Evolutionary conservation across 345 rosid genomes (phyloP).

Genomic region (Populus tremula): DNA sequence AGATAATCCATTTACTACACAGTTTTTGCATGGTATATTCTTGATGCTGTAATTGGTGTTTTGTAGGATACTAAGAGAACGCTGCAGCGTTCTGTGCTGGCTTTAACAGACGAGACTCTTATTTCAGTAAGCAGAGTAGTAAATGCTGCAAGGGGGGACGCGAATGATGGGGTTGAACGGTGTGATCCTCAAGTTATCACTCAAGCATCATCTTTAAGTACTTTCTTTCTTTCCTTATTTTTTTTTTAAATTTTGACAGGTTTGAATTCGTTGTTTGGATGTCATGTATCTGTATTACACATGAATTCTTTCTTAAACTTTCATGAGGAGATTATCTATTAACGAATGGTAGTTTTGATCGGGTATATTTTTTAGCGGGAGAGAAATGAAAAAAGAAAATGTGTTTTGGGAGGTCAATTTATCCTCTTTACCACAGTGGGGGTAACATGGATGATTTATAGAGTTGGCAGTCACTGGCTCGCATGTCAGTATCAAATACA

Average conservation of each 20-base stretch:
- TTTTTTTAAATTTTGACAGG: background rate
- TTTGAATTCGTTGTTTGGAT: background rate
- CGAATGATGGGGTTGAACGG: slow-evolving; percentile 25
- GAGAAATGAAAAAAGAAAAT: too few relatives aligned
- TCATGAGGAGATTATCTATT: background rate
- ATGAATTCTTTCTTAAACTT: background rate
- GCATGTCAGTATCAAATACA: background rate
- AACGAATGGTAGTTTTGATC: background rate
- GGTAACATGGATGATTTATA: background rate
- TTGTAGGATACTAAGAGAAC: slow-evolving; percentile 28
- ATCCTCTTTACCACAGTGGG: too few relatives aligned
- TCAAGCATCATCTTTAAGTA: slow-evolving; percentile 62
- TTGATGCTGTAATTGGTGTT: background rate
- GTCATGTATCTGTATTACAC: too few relatives aligned
- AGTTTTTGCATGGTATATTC: background rate
- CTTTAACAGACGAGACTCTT: slow-evolving; percentile 38
- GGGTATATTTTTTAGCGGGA: background rate
- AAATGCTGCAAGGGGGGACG: slow-evolving; percentile 35
- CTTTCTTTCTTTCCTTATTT: background rate
- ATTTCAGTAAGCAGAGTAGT: slow-evolving; percentile 37
- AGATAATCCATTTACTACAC: background rate
- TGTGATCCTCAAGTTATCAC: slow-evolving; percentile 53
- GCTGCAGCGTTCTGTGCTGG: slow-evolving; percentile 28
- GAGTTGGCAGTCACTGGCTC: background rate
- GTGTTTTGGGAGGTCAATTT: too few relatives aligned